Base-by-base conservation (phyloP, 441 rosid genomes). In the Arabidopsis hybrid region DNA sequence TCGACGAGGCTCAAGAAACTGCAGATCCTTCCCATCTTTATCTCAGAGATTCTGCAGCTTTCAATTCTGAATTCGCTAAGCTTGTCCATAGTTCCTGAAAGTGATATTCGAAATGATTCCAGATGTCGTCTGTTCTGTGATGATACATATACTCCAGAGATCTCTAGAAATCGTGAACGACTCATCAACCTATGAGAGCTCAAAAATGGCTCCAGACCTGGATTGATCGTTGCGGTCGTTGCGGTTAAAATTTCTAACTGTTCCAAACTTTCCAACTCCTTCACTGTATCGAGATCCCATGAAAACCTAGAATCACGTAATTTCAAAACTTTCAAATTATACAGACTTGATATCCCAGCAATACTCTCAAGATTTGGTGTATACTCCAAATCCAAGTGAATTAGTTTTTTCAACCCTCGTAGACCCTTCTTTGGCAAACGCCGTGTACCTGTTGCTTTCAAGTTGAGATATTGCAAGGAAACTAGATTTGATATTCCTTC, bases 381-480 rank as follows among this genome's bases (percentile, higher is more conserved):
- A 6, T 0, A 0, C 18, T 17, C 16, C 29, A 60, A 60, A 21
- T 71, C 39, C 66, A 71, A 60, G 49, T 71, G 16, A 21, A 36
- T n/a, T 2, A 71, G 40, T 0, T 36, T 49, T 14, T 34, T 47
- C 60, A 71, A 71, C 47, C 50, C 11, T 38, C 13, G 9, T 6
- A 65, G 6, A 21, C 59, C 47, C 1, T 21, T 21, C 26, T 0
- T 4, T 4, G 55, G 55, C 53, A 69, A 29, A 29, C 7, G 13
- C 2, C 8, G 3, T 60, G 72, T 72, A 3, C 29, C 11, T 1
- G 73, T 78, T 35, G 78, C 53, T 2, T 0, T 2, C 43, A 72
- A 32, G 59, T 69, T 32, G 31, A 78, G 75, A 57, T 59, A 60
- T 13, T 29, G 36, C 14, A 78, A 40, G 5, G 79, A 50, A 14